Evolutionary conservation across 1,284 basidiomycete genomes (phyloP).

Genomic region (Apiotrichum gamsii): DNA sequence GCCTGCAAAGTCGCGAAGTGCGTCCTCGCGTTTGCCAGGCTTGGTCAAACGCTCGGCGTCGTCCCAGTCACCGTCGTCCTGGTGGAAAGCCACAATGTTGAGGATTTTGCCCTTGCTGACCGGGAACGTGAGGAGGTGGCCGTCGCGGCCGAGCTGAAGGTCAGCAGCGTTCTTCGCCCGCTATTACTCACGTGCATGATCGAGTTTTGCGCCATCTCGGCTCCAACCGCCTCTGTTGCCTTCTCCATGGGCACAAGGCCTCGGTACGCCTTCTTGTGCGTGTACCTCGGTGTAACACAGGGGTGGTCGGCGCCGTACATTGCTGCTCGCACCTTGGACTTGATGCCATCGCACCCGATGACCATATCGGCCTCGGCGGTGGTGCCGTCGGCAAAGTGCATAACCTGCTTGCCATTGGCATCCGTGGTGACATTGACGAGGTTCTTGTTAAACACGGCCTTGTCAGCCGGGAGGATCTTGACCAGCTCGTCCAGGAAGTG

Average conservation of each 20-base stretch:
- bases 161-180: no score
- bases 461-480: conserved; percentile 8
- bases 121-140: conserved; percentile 20
- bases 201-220: conserved; percentile 15
- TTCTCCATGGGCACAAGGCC: conserved; percentile 16
- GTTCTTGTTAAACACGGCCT: conserved; percentile 11
- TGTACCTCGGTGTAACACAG: conserved; percentile 10
- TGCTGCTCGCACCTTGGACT: conserved; percentile 2
- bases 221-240: conserved; percentile 12
- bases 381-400: conserved; percentile 17
- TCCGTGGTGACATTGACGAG: conserved; percentile 4
- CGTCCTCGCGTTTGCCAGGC: conserved; percentile 8
- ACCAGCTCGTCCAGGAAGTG: conserved; percentile 22
- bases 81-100: conserved; percentile 18
- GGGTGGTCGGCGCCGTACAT: conserved; percentile 15
- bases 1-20: conserved; percentile 11
- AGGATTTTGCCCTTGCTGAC: conserved; percentile 16
- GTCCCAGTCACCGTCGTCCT: conserved; percentile 8
- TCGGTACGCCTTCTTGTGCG: conserved; percentile 22
- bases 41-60: conserved; percentile 13
- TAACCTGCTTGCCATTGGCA: neutral
- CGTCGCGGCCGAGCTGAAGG: conserved; percentile 15
- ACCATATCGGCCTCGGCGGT: conserved; percentile 7
- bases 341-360: conserved; percentile 21
- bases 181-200: conserved; percentile 13